Percentiles rank a stretch among this genome's conserved stretches.
These are phyloP conservation scores for Exobasidium cylindrosporum DNA, from an alignment of 1,284 basidiomycete species.

Conservation along the genomic window DNA sequence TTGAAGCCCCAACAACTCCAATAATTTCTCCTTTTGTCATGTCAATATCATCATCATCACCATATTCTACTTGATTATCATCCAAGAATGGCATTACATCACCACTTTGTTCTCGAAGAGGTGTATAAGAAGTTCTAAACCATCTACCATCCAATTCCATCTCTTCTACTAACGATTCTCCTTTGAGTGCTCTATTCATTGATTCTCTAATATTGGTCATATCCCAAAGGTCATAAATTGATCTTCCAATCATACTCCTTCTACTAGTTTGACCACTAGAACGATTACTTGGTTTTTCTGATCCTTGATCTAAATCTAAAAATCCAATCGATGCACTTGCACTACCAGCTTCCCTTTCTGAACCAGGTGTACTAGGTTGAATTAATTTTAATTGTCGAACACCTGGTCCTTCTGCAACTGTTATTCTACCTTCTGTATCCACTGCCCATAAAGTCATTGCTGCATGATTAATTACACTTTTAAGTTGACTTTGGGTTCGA, in stretches of 20 bases:
- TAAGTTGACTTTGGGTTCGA: constrained; percentile 40
- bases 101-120: constrained; percentile 31
- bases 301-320: not conserved
- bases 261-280: constrained; percentile 17
- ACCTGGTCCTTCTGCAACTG: constrained; percentile 45
- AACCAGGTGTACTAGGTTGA: constrained; percentile 35
- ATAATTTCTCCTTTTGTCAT: constrained; percentile 25
- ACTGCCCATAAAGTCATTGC: constrained; percentile 50
- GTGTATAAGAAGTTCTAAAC: constrained; percentile 48
- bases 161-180: constrained; percentile 42
- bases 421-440: constrained; percentile 39
- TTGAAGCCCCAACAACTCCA: constrained; percentile 54
- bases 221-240: constrained; percentile 44
- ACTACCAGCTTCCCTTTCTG: constrained; percentile 23
- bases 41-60: not conserved
- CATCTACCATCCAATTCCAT: constrained; percentile 48
- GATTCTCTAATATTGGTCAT: constrained; percentile 32
- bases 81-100: constrained; percentile 23
- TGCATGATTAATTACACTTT: constrained; percentile 49
- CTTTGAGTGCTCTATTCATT: constrained; percentile 34
- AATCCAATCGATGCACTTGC: not conserved
- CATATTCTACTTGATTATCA: not conserved
- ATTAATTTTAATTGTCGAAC: constrained; percentile 45
- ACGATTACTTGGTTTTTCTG: not conserved
- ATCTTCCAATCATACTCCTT: constrained; percentile 41